A percentile compares a stretch with the other conserved stretches of the same genome.
phyloP scores from a whole-genome alignment of 2,329 filamentous ascomycete genomes.

The Alternaria conjuncta region DNA sequence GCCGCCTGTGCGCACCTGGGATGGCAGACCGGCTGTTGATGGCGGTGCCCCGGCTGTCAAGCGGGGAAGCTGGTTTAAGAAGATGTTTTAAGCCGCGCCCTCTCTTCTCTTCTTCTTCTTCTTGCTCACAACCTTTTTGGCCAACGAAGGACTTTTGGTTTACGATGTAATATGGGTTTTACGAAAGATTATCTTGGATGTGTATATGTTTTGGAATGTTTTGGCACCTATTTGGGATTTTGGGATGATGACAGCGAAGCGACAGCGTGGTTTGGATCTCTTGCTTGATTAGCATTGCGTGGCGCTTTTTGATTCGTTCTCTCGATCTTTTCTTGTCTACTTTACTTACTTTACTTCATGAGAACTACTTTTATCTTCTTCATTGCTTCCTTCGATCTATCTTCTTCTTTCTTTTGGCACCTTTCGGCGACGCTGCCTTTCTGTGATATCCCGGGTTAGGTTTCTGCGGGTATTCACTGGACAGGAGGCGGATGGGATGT shows the following conservation, averaged over 20 bases:
- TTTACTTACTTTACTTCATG: background rate
- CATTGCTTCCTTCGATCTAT: background rate
- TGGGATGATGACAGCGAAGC: background rate
- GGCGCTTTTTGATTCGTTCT: background rate
- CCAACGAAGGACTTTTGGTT: background rate
- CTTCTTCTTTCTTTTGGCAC: background rate
- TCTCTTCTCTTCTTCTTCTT: background rate
- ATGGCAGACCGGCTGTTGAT: slow-evolving; percentile 48
- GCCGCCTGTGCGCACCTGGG: slow-evolving; percentile 46
- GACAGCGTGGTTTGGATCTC: background rate
- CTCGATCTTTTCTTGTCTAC: background rate
- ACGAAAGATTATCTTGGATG: background rate
- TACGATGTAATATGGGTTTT: background rate
- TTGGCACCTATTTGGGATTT: background rate
- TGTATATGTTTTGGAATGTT: slow-evolving; percentile 1
- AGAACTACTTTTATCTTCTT: background rate
- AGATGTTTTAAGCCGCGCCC: slow-evolving; percentile 42
- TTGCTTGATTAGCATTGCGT: slow-evolving; percentile 1
- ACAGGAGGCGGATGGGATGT: background rate
- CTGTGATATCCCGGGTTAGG: slow-evolving; percentile 7
- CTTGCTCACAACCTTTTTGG: background rate
- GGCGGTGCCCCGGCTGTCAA: slow-evolving; percentile 39
- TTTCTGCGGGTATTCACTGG: background rate
- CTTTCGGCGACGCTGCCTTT: background rate
- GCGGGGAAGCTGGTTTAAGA: slow-evolving; percentile 57